These are phyloP conservation scores for Neltuma alba DNA, from an alignment of 306 rosid species.

Conservation along the genomic window DNA sequence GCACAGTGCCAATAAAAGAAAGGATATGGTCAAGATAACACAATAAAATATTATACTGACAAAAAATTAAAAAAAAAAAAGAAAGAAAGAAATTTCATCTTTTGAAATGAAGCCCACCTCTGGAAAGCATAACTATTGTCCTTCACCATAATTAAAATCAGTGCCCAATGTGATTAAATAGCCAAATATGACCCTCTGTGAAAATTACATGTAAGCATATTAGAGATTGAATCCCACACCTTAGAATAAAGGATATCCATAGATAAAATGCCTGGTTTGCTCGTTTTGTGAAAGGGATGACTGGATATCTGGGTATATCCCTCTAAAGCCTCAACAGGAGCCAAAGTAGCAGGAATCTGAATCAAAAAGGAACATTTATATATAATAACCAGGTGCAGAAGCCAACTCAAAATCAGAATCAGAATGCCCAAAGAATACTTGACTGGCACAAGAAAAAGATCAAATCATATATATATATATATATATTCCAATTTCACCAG, in stretches of 20 bases:
- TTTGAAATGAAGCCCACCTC: not conserved
- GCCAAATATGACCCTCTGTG: not conserved
- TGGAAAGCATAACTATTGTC: not conserved
- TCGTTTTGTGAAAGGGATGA: conserved; percentile 96
- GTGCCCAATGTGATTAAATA: not conserved
- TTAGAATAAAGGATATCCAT: conserved; percentile 75
- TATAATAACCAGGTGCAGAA: conserved; percentile 18
- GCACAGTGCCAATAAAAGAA: not conserved
- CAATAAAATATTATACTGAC: not conserved
- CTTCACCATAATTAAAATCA: not conserved
- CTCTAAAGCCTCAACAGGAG: conserved; percentile 79
- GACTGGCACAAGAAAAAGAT: conserved; percentile 3
- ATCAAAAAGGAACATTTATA: conserved; percentile 17
- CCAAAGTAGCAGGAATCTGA: conserved; percentile 87
- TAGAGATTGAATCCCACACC: conserved; percentile 46
- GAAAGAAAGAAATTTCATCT: not conserved
- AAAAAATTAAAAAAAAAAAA: no score
- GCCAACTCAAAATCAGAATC: conserved; percentile 18
- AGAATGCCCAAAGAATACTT: conserved; percentile 11
- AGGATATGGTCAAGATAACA: not conserved
- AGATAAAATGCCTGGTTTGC: conserved; percentile 86
- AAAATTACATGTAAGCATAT: not conserved
- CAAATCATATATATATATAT: no score
- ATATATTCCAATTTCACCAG: not conserved
- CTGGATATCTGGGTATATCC: conserved; percentile 94